Base-by-base conservation (phyloP, 106 monocot species). In the Allium sativum region DNA sequence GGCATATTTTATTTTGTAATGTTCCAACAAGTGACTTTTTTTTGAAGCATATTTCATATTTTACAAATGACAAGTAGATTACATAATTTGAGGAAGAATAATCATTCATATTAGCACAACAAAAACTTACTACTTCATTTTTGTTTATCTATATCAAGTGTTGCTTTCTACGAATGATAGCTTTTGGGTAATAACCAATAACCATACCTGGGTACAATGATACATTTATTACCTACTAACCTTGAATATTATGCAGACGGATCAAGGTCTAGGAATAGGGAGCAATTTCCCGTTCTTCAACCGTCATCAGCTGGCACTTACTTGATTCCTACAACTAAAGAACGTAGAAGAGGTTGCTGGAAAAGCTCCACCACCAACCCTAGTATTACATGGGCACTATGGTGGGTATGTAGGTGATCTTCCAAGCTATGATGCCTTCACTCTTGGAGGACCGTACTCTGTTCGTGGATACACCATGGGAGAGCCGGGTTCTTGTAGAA, bases 361-460 rank as follows among this genome's bases (percentile, higher is more conserved):
- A 50, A 98, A 92, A 65, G 74, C 82, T 42, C 85, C 88, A 52
- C 98, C 98, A 8, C 88, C 98, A 20, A 70, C 82, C 48, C 70
- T 98, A 31, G 92, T 98, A 45, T 75, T 98, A 31, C 92, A 98
- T 62, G 88, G 98, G 7, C 92, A 83, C 61, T 98, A 98, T 70
- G 98, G 88, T 48, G 92, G 98, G 20, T 98, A 92, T 80, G 88
- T 92, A 4, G 98, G 98, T 14, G 98, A 98, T 57, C 82, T 98
- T 20, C 85, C 98, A 12, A 81, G 82, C 72, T 98, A 98, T 67
- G 98, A 98, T 77, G 92, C 92, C 9, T 98, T 98, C 63, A 83
- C 92, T n/a, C 84, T 98, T 54, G 98, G 98, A 9, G 98, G 98
- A 0, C 98, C 98, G 40, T 98, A 98, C 51, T 98, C 98, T 8